Conservation (phyloP, 768 basidiomycete species). For the Floccularia luteovirens region DNA sequence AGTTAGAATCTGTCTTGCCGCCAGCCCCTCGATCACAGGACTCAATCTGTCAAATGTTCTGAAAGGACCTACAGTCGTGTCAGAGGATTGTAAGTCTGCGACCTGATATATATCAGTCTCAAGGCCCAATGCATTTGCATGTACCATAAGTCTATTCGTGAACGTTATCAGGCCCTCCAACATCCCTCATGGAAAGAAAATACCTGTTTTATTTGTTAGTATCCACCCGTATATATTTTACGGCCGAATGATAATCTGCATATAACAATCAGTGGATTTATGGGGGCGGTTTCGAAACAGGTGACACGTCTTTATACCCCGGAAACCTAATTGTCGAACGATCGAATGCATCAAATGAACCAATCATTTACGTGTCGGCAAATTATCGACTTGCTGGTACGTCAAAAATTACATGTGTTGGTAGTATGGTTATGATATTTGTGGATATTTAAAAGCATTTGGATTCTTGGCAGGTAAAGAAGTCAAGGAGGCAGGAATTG, state of each 20-base stretch:
- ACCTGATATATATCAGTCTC: neutral
- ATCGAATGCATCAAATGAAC: conserved; percentile 19
- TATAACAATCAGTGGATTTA: conserved; percentile 19
- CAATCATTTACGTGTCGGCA: conserved; percentile 26
- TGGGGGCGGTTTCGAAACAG: conserved; percentile 26
- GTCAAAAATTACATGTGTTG: conserved; percentile 3
- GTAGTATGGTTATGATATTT: neutral
- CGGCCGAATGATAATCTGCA: conserved; percentile 7
- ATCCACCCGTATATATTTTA: conserved; percentile 8
- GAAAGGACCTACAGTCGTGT: neutral
- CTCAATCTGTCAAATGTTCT: neutral
- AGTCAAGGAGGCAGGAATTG: conserved; percentile 25
- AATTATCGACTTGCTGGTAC: conserved; percentile 30
- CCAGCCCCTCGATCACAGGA: neutral
- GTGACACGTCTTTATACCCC: conserved; percentile 13
- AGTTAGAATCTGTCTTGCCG: conserved; percentile 16
- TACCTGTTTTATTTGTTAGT: conserved; percentile 35
- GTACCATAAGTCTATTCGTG: conserved; percentile 32
- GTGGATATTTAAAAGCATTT: conserved; percentile 14
- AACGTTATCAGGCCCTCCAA: conserved; percentile 29
- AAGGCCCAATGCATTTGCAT: no score
- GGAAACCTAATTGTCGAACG: conserved; percentile 20
- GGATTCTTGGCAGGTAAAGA: conserved; percentile 33
- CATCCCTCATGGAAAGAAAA: conserved; percentile 13
- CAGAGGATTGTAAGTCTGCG: neutral